Evolutionary conservation across 169 alveolate species (phyloP).

Genomic region (Plasmodium reichenowi): DNA sequence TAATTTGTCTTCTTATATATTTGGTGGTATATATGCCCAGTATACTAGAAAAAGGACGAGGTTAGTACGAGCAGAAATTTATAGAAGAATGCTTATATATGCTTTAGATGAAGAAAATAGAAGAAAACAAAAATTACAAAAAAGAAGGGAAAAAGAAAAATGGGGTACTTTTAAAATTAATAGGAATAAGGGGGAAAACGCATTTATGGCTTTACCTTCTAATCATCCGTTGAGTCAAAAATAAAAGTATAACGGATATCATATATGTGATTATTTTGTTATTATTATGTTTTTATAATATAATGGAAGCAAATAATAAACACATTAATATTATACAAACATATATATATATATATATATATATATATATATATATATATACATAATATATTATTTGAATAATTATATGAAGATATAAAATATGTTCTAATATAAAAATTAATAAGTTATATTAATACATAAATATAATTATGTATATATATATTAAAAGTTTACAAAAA

Average conservation of each 20-base stretch:
- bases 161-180: constrained; percentile 77
- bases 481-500: no score
- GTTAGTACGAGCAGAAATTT: constrained; percentile 79
- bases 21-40: constrained; percentile 82
- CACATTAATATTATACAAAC: no score
- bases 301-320: no score
- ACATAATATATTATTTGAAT: no score
- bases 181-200: constrained; percentile 63
- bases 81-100: constrained; percentile 81
- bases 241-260: not conserved
- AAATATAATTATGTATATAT: not conserved
- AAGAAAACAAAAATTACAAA: constrained; percentile 78
- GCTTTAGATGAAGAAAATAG: constrained; percentile 83
- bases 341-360: no score
- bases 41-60: constrained; percentile 77
- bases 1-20: constrained; percentile 81
- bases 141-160: constrained; percentile 72
- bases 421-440: no score
- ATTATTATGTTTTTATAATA: no score
- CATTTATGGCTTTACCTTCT: constrained; percentile 71
- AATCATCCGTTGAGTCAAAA: constrained; percentile 42
- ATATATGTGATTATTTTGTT: not conserved
- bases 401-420: no score
- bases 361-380: no score
- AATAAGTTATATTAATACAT: constrained; percentile 1